These are phyloP conservation scores for Oenanthe javanica DNA, from an alignment of 140 eudicot genomes.

Conservation along the genomic window DNA sequence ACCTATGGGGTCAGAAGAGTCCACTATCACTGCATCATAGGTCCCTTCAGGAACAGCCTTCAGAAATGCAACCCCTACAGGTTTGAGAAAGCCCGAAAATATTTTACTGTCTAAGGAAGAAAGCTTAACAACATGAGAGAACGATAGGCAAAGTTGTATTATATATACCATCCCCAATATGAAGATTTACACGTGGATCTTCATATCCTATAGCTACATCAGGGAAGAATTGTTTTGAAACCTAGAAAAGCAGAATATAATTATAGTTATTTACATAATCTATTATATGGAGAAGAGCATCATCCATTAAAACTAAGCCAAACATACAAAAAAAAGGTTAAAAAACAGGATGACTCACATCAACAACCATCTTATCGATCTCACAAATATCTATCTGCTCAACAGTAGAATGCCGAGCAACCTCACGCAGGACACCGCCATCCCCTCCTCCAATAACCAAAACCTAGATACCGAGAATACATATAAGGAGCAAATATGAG, in stretches of 20 bases:
- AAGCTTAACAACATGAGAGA: not conserved
- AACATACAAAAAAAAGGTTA: not conserved
- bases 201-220: slow-evolving; percentile 80
- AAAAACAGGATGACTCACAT: slow-evolving; percentile 48
- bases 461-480: slow-evolving; percentile 32
- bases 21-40: slow-evolving; percentile 92
- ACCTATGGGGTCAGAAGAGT: slow-evolving; percentile 97
- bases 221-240: slow-evolving; percentile 80
- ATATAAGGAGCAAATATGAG: not conserved
- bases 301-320: not conserved
- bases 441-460: slow-evolving; percentile 98
- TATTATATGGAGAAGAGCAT: not conserved
- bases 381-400: slow-evolving; percentile 95
- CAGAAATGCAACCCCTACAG: slow-evolving; percentile 83
- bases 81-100: not conserved
- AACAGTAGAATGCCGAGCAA: slow-evolving; percentile 83
- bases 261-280: not conserved
- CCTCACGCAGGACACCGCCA: slow-evolving; percentile 97
- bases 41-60: slow-evolving; percentile 75
- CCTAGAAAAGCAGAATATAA: slow-evolving; percentile 34
- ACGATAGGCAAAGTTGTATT: not conserved
- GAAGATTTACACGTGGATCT: slow-evolving; percentile 82
- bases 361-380: slow-evolving; percentile 95
- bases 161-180: slow-evolving; percentile 78
- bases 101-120: not conserved